These are phyloP conservation scores for Colletotrichum nymphaeae DNA, from an alignment of 2,329 filamentous ascomycete genomes.

Conservation along the genomic window DNA sequence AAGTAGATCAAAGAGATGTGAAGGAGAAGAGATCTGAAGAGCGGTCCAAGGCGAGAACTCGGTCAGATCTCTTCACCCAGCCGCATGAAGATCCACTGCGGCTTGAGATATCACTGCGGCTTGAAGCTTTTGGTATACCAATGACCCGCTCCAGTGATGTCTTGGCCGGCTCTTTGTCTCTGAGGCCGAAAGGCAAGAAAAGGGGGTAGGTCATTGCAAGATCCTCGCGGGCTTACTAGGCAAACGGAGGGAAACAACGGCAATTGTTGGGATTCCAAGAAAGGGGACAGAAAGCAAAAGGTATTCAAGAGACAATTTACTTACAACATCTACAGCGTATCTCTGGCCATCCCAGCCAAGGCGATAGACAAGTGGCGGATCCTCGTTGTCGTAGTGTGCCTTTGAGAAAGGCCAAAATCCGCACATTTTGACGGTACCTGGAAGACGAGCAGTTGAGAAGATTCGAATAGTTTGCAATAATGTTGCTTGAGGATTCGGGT, in stretches of 20 bases:
- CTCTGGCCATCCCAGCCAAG: slow-evolving; percentile 53
- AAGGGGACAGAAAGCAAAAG: not conserved
- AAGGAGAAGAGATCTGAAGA: not conserved
- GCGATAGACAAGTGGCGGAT: slow-evolving; percentile 47
- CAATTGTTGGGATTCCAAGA: not conserved
- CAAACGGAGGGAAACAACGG: not conserved
- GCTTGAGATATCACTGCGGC: not conserved
- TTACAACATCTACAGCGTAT: slow-evolving; percentile 54
- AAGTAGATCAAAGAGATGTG: not conserved
- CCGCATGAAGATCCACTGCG: not conserved
- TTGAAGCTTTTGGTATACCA: not conserved
- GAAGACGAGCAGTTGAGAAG: not conserved
- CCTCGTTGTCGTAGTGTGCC: slow-evolving; percentile 59
- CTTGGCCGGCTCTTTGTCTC: not conserved
- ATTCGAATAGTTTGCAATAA: not conserved
- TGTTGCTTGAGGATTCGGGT: not conserved
- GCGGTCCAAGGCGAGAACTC: not conserved
- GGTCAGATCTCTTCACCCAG: slow-evolving; percentile 1
- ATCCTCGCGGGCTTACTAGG: not conserved
- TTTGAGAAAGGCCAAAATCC: slow-evolving; percentile 63
- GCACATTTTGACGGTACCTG: slow-evolving; percentile 55
- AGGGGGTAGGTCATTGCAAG: not conserved
- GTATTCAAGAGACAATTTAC: slow-evolving; percentile 35
- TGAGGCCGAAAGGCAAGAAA: not conserved
- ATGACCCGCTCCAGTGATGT: not conserved